Evolutionary conservation across 306 rosid genomes (phyloP), one percentile per base, ranked within the genome.

Genomic region (Abrus pulchellus): DNA sequence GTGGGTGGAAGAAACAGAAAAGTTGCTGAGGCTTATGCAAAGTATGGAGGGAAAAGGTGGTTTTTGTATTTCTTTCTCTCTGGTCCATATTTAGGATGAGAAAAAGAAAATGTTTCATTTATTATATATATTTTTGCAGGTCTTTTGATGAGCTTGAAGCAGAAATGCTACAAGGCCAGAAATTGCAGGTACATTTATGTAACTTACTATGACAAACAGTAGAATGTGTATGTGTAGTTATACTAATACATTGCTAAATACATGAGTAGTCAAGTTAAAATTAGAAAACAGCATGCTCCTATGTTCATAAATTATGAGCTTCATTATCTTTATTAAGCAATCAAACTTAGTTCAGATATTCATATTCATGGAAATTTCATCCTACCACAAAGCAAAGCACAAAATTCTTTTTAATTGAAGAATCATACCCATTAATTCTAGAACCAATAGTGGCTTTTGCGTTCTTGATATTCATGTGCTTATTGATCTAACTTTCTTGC

Each of bases 1-100:
- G 99, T 93, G 91, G 99, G 99, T 64, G 98, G 99, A 85, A 89
- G 98, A 85, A 96, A 96, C 87, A 91, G 97, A 83, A 90, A 89
- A 82, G 99, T 96, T 45, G 97, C 98, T 5, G 99, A 94, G 75
- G 99, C 99, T 79, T 96, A 87, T 83, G 98, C 98, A 29, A 90
- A 68, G 86, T 85, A 83, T 57, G 94, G 85, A 70, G 99, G 99
- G 71, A 92, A 87, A 74, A 89, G 98, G 97, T 95, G 72, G 83
- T 53, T 57, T 74, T 79, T 83, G 3, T 7, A 32, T 47, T 54
- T 78, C 72, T 55, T 40, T 28, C 74, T 52, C 34, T 80, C 60
- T 80, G 33, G 78, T 70, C 50, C 82, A 53, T 70, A 28, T 13
- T 61, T 79, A 50, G 40, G 28, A 11, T 45, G 48, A 54, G 38